A percentile compares a stretch with the other conserved stretches of the same genome.
These are phyloP conservation scores for Solanum pimpinellifolium DNA, from an alignment of 257 asterid species.

Conservation along the genomic window DNA sequence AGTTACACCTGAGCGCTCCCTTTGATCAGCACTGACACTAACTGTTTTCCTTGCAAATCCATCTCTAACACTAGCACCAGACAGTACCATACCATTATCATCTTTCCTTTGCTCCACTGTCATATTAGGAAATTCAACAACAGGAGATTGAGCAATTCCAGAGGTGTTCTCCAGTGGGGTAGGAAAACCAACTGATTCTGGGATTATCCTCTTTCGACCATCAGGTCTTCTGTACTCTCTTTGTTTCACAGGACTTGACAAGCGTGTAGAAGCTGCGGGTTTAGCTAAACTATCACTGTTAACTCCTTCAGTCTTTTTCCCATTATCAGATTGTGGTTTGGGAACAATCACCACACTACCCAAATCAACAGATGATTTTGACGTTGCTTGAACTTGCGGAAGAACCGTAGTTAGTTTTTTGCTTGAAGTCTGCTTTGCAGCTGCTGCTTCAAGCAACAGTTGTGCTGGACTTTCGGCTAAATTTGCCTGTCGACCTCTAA, in stretches of 20 bases:
- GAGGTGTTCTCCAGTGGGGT: slow-evolving; percentile 39
- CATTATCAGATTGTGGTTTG: slow-evolving; percentile 31
- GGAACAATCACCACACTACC: slow-evolving; percentile 21
- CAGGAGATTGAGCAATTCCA: slow-evolving; percentile 30
- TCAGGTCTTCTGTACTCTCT: slow-evolving; percentile 90
- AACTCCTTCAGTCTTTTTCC: slow-evolving; percentile 39
- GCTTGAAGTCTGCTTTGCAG: slow-evolving; percentile 42
- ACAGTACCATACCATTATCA: slow-evolving; percentile 25
- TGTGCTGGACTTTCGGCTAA: slow-evolving; percentile 93
- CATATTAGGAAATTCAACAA: slow-evolving; percentile 31
- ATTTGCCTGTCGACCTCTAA: slow-evolving; percentile 71
- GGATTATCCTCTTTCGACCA: slow-evolving; percentile 98
- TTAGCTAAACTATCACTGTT: slow-evolving; percentile 36
- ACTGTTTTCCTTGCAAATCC: slow-evolving; percentile 35
- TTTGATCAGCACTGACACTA: slow-evolving; percentile 34
- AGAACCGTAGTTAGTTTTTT: slow-evolving; percentile 26
- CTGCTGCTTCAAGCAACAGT: slow-evolving; percentile 80
- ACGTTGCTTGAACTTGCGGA: slow-evolving; percentile 29
- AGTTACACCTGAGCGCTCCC: slow-evolving; percentile 51
- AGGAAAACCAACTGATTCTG: slow-evolving; percentile 90
- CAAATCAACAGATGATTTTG: slow-evolving; percentile 33
- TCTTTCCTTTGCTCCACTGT: slow-evolving; percentile 32
- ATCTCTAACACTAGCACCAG: slow-evolving; percentile 30
- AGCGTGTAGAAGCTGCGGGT: slow-evolving; percentile 28
- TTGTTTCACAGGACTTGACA: slow-evolving; percentile 86